Percentiles rank a stretch among this genome's conserved stretches.
Evolutionary conservation across 2,329 filamentous ascomycete species (phyloP).

Genomic region (Bipolaris sorokiniana): DNA sequence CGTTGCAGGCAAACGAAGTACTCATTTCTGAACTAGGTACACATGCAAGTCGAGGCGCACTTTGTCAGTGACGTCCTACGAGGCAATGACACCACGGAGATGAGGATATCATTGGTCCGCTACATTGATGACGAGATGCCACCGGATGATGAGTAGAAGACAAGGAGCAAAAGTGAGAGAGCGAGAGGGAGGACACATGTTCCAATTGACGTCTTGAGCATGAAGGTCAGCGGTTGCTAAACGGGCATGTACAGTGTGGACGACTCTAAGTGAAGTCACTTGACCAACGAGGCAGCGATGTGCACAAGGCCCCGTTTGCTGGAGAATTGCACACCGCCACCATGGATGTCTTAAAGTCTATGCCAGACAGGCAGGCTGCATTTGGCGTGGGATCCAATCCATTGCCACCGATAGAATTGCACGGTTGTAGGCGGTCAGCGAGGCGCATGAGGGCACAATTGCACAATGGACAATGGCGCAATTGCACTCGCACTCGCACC

Average conservation of each 20-base stretch:
- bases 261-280: background rate
- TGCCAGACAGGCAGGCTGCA: background rate
- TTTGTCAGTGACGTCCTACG: slow-evolving; percentile 93
- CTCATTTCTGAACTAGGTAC: slow-evolving; percentile 59
- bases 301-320: background rate
- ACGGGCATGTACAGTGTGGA: background rate
- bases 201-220: background rate
- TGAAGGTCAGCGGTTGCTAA: background rate
- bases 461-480: slow-evolving; percentile 11
- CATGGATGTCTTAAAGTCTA: background rate
- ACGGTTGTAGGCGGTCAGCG: slow-evolving; percentile 6
- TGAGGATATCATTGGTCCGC: slow-evolving; percentile 87
- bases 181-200: background rate
- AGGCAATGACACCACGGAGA: slow-evolving; percentile 95
- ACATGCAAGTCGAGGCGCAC: slow-evolving; percentile 98
- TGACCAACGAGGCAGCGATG: background rate
- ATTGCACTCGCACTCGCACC: slow-evolving; percentile 12
- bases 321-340: slow-evolving; percentile 5
- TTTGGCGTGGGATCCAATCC: background rate
- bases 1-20: background rate
- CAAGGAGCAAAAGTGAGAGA: no score
- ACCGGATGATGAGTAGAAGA: slow-evolving; percentile 83
- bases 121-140: slow-evolving; percentile 98
- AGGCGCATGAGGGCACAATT: slow-evolving; percentile 10
- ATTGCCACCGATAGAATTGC: slow-evolving; percentile 11